phyloP scores from a whole-genome alignment of 148 eudicot species.

The Spergularia marina region DNA sequence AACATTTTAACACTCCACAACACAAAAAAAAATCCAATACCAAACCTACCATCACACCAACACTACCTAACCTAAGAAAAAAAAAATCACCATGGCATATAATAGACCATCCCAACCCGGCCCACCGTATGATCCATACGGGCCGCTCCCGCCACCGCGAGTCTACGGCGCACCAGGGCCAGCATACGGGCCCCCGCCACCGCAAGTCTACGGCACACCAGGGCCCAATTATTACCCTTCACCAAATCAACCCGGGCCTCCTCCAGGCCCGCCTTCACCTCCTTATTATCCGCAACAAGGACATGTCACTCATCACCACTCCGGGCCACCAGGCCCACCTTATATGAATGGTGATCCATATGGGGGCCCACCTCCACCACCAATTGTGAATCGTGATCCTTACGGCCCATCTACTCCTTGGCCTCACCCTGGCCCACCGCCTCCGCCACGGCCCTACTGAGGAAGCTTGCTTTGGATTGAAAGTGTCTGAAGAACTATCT shows the following conservation, averaged over 20 bases:
- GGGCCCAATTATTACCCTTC: constrained; percentile 17
- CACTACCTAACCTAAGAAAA: constrained; percentile 3
- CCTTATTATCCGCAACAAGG: constrained; percentile 3
- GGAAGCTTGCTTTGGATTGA: neutral
- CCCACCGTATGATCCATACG: constrained; percentile 27
- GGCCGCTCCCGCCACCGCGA: constrained; percentile 30
- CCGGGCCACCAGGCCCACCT: constrained; percentile 31
- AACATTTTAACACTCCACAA: neutral
- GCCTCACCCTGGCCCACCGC: constrained; percentile 22
- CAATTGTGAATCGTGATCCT: constrained; percentile 7
- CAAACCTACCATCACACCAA: neutral
- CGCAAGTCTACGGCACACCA: constrained; percentile 16
- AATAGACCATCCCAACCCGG: constrained; percentile 27
- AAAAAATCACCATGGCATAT: constrained; percentile 19
- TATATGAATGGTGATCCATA: neutral
- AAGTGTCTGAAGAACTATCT: neutral
- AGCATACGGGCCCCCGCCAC: constrained; percentile 18
- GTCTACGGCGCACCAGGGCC: constrained; percentile 18
- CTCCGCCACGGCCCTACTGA: constrained; percentile 23
- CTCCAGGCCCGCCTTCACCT: constrained; percentile 36
- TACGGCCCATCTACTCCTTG: constrained; percentile 4
- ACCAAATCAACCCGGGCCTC: constrained; percentile 15
- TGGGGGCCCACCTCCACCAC: constrained; percentile 14
- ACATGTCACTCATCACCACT: neutral
- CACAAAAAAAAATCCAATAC: neutral